Percentiles rank a stretch among this genome's conserved stretches.
These are phyloP conservation scores for Balamuthia mandrillaris DNA, from an alignment of 208 protist species.

Conservation along the genomic window DNA sequence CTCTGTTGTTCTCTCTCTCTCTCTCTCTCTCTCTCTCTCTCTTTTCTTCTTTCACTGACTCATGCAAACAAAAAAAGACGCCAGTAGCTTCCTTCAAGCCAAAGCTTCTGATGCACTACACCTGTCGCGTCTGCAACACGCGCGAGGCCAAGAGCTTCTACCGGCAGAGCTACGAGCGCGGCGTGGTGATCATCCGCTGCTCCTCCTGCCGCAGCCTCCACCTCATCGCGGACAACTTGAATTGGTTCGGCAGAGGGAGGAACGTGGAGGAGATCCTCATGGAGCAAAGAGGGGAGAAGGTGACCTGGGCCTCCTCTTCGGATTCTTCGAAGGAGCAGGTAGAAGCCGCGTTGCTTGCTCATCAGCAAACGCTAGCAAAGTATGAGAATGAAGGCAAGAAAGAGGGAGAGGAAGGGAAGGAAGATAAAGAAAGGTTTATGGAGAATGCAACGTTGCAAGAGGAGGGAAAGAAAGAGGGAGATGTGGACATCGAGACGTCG, in stretches of 20 bases:
- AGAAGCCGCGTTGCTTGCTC: no score
- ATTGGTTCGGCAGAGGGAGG: background rate
- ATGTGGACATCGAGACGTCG: no score
- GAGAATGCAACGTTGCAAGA: no score
- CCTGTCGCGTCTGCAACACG: background rate
- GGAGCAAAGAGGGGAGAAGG: background rate
- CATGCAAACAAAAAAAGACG: background rate
- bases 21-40: background rate
- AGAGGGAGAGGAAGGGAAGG: no score
- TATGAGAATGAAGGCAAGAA: no score
- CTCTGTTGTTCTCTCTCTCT: background rate
- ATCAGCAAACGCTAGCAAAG: no score
- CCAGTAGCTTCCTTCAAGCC: background rate
- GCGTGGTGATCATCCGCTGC: background rate
- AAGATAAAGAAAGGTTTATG: no score
- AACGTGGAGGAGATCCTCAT: background rate
- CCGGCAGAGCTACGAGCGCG: background rate
- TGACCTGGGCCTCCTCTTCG: no score
- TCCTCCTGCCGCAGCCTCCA: background rate
- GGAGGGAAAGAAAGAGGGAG: no score
- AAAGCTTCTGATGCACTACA: background rate
- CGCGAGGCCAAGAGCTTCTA: background rate
- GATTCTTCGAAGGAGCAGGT: no score
- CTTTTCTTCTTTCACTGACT: no score
- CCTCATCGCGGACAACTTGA: background rate